Base-by-base conservation (phyloP, 352 stramenopile species). In the Nothophytophthora sp. region DNA sequence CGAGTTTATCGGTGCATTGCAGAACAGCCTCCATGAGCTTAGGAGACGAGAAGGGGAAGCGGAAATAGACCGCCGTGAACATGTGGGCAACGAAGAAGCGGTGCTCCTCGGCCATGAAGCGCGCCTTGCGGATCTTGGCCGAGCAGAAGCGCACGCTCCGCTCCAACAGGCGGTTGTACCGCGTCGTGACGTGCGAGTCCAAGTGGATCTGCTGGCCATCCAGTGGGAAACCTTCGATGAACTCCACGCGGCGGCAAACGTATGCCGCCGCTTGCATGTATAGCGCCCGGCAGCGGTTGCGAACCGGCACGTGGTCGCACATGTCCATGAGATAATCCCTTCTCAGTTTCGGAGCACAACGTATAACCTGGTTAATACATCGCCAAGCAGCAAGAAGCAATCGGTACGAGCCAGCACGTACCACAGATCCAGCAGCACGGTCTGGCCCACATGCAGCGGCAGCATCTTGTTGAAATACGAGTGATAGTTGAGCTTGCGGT, bases 301-400 rank as follows among this genome's bases (percentile, higher is more conserved):
- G 79, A 29, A 86, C 67, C 1, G 84, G 78, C 34, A 95, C 77
- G 23, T 77, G 66, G 27, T 95, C 81, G 34, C 81, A 81, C 76
- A 91, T 89, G 53, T 95, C 81, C 65, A 95, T 77, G 23, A 91
- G 55, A 47, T 90, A 92, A 40, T 80, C 73, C 78, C 75, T 86
- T 45, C 18, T 6, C 33, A 20, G n/a, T 11, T 13, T 40, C 36
- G 15, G 23, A 41, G 19, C 18, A 59, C 41, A 54, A 47, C n/a
- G n/a, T n/a, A n/a, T n/a, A 42, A 40, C 28, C 19, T 37, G 18
- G 16, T 9, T 7, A 13, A 41, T n/a, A 45, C n/a, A 30, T 19
- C 9, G 18, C 40, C 19, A 49, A 34, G 51, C 4, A 37, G 13
- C 6, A 22, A 47, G 33, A 28, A 43, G 23, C 27, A 12, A 20